Percentiles rank a stretch among this genome's conserved stretches.
phyloP scores from a whole-genome alignment of 768 basidiomycete species.

The Lactarius indigo region DNA sequence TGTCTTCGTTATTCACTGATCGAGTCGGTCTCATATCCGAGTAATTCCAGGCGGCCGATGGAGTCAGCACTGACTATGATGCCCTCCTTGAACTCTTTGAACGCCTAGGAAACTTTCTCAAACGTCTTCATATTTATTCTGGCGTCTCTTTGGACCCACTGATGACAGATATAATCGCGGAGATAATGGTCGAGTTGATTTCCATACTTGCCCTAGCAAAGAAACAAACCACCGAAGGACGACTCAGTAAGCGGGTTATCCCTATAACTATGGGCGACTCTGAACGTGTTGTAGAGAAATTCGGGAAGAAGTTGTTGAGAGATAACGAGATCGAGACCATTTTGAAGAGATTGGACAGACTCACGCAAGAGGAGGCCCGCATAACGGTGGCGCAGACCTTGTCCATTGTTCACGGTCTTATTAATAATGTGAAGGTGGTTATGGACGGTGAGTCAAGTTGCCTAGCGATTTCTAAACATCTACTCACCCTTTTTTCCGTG shows the following conservation, averaged over 20 bases:
- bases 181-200: slow-evolving; percentile 1
- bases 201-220: not conserved
- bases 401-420: not conserved
- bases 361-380: not conserved
- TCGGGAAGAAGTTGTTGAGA: not conserved
- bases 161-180: not conserved
- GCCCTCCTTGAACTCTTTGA: not conserved
- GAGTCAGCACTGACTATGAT: not conserved
- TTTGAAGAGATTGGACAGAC: not conserved
- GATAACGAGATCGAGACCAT: not conserved
- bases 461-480: too few relatives aligned
- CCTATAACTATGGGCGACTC: not conserved
- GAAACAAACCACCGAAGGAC: not conserved
- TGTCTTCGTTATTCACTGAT: not conserved
- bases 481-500: too few relatives aligned
- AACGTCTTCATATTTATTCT: not conserved
- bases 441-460: not conserved
- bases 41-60: not conserved
- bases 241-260: not conserved
- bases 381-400: not conserved
- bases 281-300: not conserved
- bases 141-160: not conserved
- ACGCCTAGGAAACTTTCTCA: slow-evolving; percentile 5
- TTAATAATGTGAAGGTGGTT: not conserved
- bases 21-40: not conserved